A percentile compares a stretch with the other conserved stretches of the same genome.
These are phyloP conservation scores for Coemansia furcata DNA, from an alignment of 192 early-diverging fungal genomes.

Conservation along the genomic window DNA sequence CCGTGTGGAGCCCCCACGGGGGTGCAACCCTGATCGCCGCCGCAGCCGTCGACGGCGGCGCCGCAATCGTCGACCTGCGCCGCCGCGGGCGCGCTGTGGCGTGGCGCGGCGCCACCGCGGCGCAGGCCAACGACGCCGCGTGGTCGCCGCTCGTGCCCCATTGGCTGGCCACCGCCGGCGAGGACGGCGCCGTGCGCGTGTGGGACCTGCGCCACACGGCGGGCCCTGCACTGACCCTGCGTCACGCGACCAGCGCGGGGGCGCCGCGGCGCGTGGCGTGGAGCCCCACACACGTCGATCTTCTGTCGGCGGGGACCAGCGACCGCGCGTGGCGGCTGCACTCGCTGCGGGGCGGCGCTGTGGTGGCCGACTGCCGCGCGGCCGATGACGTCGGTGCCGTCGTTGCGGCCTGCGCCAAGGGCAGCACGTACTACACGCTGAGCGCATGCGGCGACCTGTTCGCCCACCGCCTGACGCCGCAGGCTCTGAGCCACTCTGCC, in stretches of 20 bases:
- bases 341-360: conserved; percentile 25
- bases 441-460: conserved; percentile 51
- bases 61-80: conserved; percentile 46
- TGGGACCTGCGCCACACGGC: conserved; percentile 72
- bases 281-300: conserved; percentile 68
- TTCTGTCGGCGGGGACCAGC: conserved; percentile 58
- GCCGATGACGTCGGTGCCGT: conserved; percentile 48
- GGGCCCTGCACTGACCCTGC: conserved; percentile 11
- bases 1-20: conserved; percentile 37
- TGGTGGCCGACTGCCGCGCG: conserved; percentile 32
- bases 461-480: conserved; percentile 29
- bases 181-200: conserved; percentile 58
- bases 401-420: conserved; percentile 26
- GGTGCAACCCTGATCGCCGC: conserved; percentile 41
- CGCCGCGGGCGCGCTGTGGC: conserved; percentile 52
- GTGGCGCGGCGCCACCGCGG: conserved; percentile 49
- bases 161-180: conserved; percentile 68
- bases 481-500: conserved; percentile 10
- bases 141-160: conserved; percentile 78
- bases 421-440: conserved; percentile 38
- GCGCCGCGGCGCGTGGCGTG: conserved; percentile 52
- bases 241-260: conserved; percentile 31
- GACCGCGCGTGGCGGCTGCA: conserved; percentile 62
- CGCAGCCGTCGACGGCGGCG: conserved; percentile 30
- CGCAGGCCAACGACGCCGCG: conserved; percentile 46